phyloP scores from a whole-genome alignment of 2,329 filamentous ascomycete species.

The Raffaelea ambrosiae region DNA sequence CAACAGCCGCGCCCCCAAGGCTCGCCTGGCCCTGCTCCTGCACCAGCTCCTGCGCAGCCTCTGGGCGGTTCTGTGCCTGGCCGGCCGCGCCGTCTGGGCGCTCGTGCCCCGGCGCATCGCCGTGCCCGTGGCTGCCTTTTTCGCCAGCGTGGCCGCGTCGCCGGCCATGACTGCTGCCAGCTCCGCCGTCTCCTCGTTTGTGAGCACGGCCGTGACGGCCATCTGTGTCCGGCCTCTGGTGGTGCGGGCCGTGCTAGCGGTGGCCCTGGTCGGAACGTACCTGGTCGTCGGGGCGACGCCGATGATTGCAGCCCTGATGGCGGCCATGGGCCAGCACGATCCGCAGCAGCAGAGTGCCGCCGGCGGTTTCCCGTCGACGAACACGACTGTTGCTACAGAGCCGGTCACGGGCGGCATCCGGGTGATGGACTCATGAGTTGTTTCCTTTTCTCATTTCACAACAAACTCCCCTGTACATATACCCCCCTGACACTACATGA shows the following conservation, averaged over 20 bases:
- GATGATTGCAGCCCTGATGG: neutral
- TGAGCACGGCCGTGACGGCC: slow-evolving; percentile 1
- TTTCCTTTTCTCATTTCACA: too few relatives aligned
- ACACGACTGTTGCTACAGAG: too few relatives aligned
- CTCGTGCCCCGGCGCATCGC: slow-evolving; percentile 10
- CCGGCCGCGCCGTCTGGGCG: slow-evolving; percentile 4
- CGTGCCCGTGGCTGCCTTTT: slow-evolving; percentile 6
- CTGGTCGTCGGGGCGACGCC: neutral
- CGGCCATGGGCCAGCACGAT: neutral
- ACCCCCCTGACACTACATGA: too few relatives aligned
- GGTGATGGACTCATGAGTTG: too few relatives aligned
- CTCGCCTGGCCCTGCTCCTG: slow-evolving; percentile 7
- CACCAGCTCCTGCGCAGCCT: slow-evolving; percentile 8
- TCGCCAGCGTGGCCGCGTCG: slow-evolving; percentile 2
- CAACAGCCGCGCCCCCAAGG: neutral
- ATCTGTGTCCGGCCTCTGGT: slow-evolving; percentile 9
- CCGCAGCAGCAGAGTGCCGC: neutral
- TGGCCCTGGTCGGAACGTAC: slow-evolving; percentile 5
- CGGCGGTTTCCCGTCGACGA: neutral
- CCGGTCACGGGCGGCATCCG: too few relatives aligned
- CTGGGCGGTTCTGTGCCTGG: slow-evolving; percentile 5
- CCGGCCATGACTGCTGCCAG: slow-evolving; percentile 5
- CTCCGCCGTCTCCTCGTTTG: slow-evolving; percentile 3
- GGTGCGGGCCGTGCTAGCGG: slow-evolving; percentile 7
- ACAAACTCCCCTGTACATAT: too few relatives aligned